phyloP scores from a whole-genome alignment of 768 basidiomycete species.

The Serendipita sp. region DNA sequence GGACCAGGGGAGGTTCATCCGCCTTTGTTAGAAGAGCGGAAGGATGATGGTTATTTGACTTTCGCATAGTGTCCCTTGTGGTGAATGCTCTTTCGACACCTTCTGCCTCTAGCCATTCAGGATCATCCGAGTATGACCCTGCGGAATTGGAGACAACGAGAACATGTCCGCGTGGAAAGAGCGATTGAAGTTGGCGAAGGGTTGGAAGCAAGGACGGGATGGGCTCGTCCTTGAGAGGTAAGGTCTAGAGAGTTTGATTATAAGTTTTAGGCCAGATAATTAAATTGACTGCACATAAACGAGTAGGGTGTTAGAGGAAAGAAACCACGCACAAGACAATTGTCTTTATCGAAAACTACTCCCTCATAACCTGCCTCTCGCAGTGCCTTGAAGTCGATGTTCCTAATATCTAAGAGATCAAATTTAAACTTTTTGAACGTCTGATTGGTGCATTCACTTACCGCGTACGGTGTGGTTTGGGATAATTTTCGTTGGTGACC shows the following conservation, averaged over 20 bases:
- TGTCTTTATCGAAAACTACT: constrained; percentile 96
- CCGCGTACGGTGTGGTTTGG: background rate
- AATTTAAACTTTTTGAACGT: background rate
- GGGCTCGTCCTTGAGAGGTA: constrained; percentile 58
- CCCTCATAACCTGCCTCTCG: constrained; percentile 64
- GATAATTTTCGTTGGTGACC: background rate
- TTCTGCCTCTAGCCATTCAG: constrained; percentile 64
- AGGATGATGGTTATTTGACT: background rate
- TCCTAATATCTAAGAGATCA: constrained; percentile 51
- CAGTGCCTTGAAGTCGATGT: constrained; percentile 60
- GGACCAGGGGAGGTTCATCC: constrained; percentile 23
- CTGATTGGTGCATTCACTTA: background rate
- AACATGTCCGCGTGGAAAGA: constrained; percentile 64
- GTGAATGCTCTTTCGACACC: constrained; percentile 3
- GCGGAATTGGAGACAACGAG: constrained; percentile 92
- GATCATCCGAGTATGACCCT: constrained; percentile 52
- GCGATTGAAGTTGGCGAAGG: constrained; percentile 9
- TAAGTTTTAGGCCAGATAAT: background rate
- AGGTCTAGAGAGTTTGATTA: constrained; percentile 34
- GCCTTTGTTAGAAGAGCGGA: no score
- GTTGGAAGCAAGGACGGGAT: constrained; percentile 30
- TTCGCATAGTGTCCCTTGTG: background rate
- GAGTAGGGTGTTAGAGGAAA: background rate
- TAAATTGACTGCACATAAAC: background rate
- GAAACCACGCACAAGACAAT: constrained; percentile 56